Conservation (phyloP, 495 filamentous ascomycete species). For the Alectoria sarmentosa region DNA sequence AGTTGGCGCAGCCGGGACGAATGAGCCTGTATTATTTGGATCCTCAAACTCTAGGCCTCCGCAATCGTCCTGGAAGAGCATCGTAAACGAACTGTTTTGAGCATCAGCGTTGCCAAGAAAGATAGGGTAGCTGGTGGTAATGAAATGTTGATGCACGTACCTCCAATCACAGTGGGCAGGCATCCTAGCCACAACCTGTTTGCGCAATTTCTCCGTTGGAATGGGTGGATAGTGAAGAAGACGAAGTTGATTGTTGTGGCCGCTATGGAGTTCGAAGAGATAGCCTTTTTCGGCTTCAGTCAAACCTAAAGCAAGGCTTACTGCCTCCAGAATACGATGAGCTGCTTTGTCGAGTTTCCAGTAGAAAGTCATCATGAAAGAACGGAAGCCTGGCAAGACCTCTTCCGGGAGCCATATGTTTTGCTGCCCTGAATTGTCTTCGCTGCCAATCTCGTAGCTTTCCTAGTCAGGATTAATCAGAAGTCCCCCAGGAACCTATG, state of each 20-base stretch:
- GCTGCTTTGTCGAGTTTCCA: slow-evolving; percentile 41
- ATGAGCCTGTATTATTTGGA: slow-evolving; percentile 38
- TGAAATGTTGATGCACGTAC: background rate
- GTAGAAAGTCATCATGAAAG: slow-evolving; percentile 51
- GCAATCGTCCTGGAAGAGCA: slow-evolving; percentile 44
- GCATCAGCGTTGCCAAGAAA: background rate
- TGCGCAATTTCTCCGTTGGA: slow-evolving; percentile 38
- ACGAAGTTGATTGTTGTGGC: slow-evolving; percentile 52
- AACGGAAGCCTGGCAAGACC: slow-evolving; percentile 48
- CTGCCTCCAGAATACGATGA: slow-evolving; percentile 40
- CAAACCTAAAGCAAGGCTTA: slow-evolving; percentile 45
- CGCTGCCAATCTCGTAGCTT: slow-evolving; percentile 57
- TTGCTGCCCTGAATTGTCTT: slow-evolving; percentile 44
- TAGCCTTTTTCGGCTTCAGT: slow-evolving; percentile 37
- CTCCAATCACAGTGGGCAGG: slow-evolving; percentile 45
- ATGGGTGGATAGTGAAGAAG: slow-evolving; percentile 57
- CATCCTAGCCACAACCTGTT: slow-evolving; percentile 41
- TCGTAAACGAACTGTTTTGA: slow-evolving; percentile 32
- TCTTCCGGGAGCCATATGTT: slow-evolving; percentile 58
- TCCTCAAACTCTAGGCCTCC: slow-evolving; percentile 49
- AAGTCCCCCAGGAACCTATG: background rate
- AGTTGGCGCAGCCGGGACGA: slow-evolving; percentile 44
- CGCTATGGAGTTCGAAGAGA: slow-evolving; percentile 46
- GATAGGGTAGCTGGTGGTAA: background rate
- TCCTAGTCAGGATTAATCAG: slow-evolving; percentile 33